Percentiles rank a stretch among this genome's conserved stretches.
phyloP scores from a whole-genome alignment of 2,329 filamentous ascomycete species.

The Teratosphaeria epicoccoides region DNA sequence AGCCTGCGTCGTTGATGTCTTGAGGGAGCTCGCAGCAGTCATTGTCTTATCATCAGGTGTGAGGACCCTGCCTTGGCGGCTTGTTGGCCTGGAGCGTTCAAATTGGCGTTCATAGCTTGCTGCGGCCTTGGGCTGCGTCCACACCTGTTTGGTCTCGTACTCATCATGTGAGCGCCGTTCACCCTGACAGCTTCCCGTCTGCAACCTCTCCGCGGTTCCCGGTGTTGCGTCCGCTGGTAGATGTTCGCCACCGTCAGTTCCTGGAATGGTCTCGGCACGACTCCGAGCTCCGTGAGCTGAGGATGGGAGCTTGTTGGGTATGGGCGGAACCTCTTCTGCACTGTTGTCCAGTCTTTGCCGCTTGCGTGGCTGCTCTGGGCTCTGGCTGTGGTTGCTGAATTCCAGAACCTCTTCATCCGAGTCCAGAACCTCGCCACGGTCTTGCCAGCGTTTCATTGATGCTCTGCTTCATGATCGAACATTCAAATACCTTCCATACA shows the following conservation, averaged over 20 bases:
- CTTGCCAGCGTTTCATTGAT: slow-evolving; percentile 41
- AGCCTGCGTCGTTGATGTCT: not conserved
- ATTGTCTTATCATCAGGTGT: not conserved
- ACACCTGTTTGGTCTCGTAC: slow-evolving; percentile 8
- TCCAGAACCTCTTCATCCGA: slow-evolving; percentile 40
- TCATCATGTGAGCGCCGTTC: not conserved
- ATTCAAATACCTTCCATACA: not conserved
- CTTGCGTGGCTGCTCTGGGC: slow-evolving; percentile 13
- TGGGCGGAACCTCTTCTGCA: not conserved
- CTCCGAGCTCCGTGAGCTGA: not conserved
- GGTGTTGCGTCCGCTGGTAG: not conserved
- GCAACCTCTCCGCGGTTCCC: not conserved
- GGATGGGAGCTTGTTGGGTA: not conserved
- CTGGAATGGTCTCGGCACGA: not conserved
- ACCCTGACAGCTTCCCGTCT: not conserved
- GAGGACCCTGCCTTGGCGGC: not conserved
- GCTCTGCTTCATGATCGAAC: slow-evolving; percentile 12
- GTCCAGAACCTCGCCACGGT: slow-evolving; percentile 40
- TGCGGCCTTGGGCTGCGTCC: slow-evolving; percentile 14
- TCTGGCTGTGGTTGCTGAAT: slow-evolving; percentile 15
- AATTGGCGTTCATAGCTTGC: slow-evolving; percentile 13
- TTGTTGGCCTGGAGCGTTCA: not conserved
- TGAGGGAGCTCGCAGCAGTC: not conserved
- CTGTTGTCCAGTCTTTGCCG: slow-evolving; percentile 4
- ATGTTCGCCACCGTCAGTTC: slow-evolving; percentile 6